Conservation (phyloP, 164 flowering plant genomes). For the Piper longum region DNA sequence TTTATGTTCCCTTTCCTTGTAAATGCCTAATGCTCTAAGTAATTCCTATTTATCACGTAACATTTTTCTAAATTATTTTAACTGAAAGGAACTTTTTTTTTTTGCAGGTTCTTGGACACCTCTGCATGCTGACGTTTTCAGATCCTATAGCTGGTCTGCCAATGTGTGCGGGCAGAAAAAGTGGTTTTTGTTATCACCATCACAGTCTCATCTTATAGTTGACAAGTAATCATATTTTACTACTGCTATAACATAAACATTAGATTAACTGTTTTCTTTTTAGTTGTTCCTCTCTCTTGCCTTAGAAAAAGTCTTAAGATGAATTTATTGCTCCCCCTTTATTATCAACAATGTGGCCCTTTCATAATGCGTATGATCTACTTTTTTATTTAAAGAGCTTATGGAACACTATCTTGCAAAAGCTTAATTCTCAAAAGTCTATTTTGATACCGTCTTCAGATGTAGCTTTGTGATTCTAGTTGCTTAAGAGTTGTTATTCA, state of each 20-base stretch:
- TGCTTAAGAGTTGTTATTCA: too few species aligned
- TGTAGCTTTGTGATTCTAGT: too few species aligned
- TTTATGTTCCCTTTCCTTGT: background rate
- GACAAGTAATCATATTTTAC: conserved; percentile 42
- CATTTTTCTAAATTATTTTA: background rate
- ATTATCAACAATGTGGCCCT: too few species aligned
- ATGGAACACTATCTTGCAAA: too few species aligned
- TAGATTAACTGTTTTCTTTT: too few species aligned
- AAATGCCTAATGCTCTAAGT: background rate
- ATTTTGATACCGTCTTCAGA: too few species aligned
- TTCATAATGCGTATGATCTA: too few species aligned
- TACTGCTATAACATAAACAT: background rate
- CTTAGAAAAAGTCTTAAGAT: too few species aligned
- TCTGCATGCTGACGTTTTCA: conserved; percentile 96
- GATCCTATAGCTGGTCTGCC: conserved; percentile 98
- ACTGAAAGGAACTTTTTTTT: background rate
- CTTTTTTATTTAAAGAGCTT: too few species aligned
- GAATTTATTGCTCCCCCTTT: too few species aligned
- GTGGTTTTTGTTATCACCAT: conserved; percentile 79
- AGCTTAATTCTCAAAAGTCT: too few species aligned
- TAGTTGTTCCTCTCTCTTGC: too few species aligned
- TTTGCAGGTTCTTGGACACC: conserved; percentile 96
- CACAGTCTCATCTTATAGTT: conserved; percentile 62
- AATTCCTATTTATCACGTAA: background rate
- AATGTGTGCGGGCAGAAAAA: conserved; percentile 85